phyloP scores from a whole-genome alignment of 2,329 filamentous ascomycete genomes.

The Paraphoma chrysanthemicola region DNA sequence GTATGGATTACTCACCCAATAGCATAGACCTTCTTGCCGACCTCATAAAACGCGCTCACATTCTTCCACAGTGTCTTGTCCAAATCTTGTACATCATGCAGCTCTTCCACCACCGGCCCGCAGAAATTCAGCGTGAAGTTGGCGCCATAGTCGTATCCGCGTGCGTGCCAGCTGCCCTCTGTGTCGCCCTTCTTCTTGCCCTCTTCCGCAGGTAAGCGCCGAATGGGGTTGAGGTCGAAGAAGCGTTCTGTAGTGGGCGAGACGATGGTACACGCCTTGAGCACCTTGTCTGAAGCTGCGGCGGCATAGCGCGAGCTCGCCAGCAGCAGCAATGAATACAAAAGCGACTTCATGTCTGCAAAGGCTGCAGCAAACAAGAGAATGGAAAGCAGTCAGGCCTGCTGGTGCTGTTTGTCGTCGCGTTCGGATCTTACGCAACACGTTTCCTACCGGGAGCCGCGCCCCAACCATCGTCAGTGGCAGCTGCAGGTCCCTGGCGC shows the following conservation, averaged over 20 bases:
- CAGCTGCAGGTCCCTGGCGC: constrained; percentile 18
- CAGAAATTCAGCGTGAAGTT: constrained; percentile 90
- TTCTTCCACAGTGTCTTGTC: constrained; percentile 70
- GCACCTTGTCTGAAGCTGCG: constrained; percentile 51
- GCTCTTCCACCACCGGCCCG: constrained; percentile 72
- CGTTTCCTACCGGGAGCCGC: constrained; percentile 24
- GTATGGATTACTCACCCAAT: constrained; percentile 66
- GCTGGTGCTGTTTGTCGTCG: constrained; percentile 1
- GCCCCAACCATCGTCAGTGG: constrained; percentile 14
- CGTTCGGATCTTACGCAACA: constrained; percentile 16
- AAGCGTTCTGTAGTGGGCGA: constrained; percentile 67
- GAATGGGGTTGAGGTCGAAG: constrained; percentile 68
- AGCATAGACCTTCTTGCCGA: constrained; percentile 72
- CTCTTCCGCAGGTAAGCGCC: constrained; percentile 55
- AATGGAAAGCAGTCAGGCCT: constrained; percentile 10
- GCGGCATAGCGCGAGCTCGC: constrained; percentile 44
- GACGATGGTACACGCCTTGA: constrained; percentile 66
- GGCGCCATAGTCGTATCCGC: constrained; percentile 77
- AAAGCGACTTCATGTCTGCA: constrained; percentile 33
- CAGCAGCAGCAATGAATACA: constrained; percentile 32
- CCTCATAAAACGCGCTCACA: constrained; percentile 78
- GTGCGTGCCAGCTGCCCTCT: constrained; percentile 67
- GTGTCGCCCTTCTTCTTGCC: constrained; percentile 58
- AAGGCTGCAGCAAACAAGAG: constrained; percentile 10
- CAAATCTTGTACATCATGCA: constrained; percentile 70